Evolutionary conservation across 371 early-diverging fungal species (phyloP).

Genomic region (Lichtheimia hyalospora): DNA sequence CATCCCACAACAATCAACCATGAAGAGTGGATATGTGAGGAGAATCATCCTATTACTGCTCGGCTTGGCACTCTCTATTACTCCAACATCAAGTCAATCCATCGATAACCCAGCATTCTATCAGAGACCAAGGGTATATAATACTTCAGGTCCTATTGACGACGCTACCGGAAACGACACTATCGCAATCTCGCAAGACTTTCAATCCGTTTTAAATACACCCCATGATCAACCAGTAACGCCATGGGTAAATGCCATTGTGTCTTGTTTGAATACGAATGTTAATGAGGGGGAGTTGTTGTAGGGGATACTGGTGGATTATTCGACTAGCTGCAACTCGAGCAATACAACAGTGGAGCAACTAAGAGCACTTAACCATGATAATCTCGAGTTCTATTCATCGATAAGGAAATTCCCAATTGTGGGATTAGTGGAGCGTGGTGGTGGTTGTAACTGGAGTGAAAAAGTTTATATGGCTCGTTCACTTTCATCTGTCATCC

Average conservation of each 20-base stretch:
- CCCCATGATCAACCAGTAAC: slow-evolving; percentile 8
- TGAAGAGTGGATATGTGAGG: no score
- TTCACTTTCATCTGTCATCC: slow-evolving; percentile 15
- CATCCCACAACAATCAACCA: no score
- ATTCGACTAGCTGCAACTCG: slow-evolving; percentile 10
- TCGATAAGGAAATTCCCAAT: not conserved
- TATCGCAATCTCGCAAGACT: slow-evolving; percentile 21
- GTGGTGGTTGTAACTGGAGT: slow-evolving; percentile 31
- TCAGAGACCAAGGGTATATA: slow-evolving; percentile 18
- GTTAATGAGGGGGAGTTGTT: no score
- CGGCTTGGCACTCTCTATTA: not conserved
- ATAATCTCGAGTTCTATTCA: not conserved
- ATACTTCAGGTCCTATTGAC: slow-evolving; percentile 13
- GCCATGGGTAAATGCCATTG: not conserved
- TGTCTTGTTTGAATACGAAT: no score
- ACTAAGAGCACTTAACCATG: slow-evolving; percentile 3
- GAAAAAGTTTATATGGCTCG: slow-evolving; percentile 29
- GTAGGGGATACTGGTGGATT: slow-evolving; percentile 12
- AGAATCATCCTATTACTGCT: not conserved
- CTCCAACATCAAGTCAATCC: not conserved
- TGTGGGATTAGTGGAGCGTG: slow-evolving; percentile 28
- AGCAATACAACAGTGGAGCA: slow-evolving; percentile 10
- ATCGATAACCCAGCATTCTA: slow-evolving; percentile 4
- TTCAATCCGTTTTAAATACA: slow-evolving; percentile 30
- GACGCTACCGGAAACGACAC: slow-evolving; percentile 1